Evolutionary conservation across 176 grass and related monocot genomes (phyloP).

Genomic region (Musa itinerans): DNA sequence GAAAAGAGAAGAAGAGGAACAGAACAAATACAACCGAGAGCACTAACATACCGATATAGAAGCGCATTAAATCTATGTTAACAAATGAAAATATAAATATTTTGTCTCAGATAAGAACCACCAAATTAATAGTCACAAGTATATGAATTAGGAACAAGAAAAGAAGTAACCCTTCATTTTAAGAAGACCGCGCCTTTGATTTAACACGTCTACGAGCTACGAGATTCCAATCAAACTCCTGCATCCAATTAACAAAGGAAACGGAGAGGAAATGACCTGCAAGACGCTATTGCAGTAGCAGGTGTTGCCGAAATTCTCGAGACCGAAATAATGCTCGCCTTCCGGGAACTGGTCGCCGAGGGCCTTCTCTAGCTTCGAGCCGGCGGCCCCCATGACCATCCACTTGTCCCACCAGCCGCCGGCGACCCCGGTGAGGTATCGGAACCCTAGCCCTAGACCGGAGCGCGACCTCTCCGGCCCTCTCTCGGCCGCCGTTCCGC

Average conservation of each 20-base stretch:
- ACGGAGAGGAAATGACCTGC: conserved; percentile 36
- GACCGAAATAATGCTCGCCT: conserved; percentile 95
- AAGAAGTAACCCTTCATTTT: background rate
- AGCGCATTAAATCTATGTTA: no score
- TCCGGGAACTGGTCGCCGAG: conserved; percentile 92
- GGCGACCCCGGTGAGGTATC: conserved; percentile 64
- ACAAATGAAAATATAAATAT: no score
- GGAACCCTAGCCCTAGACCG: conserved; percentile 65
- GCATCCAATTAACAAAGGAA: background rate
- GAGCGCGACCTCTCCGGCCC: conserved; percentile 52
- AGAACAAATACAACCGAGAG: no score
- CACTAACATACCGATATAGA: no score
- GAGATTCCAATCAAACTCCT: background rate
- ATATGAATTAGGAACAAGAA: no score
- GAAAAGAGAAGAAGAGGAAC: background rate
- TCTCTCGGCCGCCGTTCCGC: conserved; percentile 29
- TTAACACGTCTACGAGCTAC: background rate
- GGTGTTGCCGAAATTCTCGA: conserved; percentile 97
- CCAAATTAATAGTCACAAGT: no score
- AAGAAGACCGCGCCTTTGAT: background rate
- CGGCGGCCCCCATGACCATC: conserved; percentile 88
- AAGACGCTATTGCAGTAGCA: conserved; percentile 99
- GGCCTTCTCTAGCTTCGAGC: conserved; percentile 98
- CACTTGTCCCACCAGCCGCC: conserved; percentile 92
- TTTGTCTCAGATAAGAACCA: no score